These are phyloP conservation scores for Cyphellophora attinorum DNA, from an alignment of 2,329 filamentous ascomycete species.

Conservation along the genomic window DNA sequence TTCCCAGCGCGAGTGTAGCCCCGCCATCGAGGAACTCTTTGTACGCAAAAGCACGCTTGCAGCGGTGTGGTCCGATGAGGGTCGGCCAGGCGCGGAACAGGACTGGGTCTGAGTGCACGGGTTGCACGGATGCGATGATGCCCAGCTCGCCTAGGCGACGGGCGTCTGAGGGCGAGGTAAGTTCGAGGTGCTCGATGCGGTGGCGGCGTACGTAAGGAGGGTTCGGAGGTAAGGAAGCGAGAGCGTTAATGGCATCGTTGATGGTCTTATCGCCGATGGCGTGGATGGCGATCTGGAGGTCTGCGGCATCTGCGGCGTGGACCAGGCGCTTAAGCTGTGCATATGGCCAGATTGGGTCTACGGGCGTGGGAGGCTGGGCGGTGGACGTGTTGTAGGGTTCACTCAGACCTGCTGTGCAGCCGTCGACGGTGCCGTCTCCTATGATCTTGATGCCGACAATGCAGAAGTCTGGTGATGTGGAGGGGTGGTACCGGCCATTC, in stretches of 20 bases:
- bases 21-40: constrained; percentile 36
- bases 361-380: too few relatives aligned
- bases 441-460: constrained; percentile 41
- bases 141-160: constrained; percentile 34
- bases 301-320: constrained; percentile 29
- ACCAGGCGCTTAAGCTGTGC: constrained; percentile 32
- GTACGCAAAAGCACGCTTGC: constrained; percentile 40
- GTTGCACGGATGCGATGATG: constrained; percentile 31
- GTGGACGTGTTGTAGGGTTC: constrained; percentile 34
- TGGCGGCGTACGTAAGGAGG: constrained; percentile 37
- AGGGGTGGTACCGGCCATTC: constrained; percentile 26
- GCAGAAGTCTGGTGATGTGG: constrained; percentile 29
- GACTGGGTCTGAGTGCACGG: constrained; percentile 30
- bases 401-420: constrained; percentile 38
- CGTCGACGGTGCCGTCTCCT: constrained; percentile 39
- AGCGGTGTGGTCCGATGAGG: constrained; percentile 33
- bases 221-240: constrained; percentile 29
- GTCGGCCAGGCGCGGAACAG: constrained; percentile 39
- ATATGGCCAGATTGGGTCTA: constrained; percentile 37
- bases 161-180: constrained; percentile 37
- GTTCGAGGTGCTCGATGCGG: constrained; percentile 42
- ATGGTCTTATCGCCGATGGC: constrained; percentile 41
- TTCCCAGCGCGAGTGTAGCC: constrained; percentile 35
- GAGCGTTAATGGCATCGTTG: constrained; percentile 33
- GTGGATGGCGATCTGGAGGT: constrained; percentile 39